Conservation (phyloP, 768 basidiomycete genomes). For the Suillus lakei region DNA sequence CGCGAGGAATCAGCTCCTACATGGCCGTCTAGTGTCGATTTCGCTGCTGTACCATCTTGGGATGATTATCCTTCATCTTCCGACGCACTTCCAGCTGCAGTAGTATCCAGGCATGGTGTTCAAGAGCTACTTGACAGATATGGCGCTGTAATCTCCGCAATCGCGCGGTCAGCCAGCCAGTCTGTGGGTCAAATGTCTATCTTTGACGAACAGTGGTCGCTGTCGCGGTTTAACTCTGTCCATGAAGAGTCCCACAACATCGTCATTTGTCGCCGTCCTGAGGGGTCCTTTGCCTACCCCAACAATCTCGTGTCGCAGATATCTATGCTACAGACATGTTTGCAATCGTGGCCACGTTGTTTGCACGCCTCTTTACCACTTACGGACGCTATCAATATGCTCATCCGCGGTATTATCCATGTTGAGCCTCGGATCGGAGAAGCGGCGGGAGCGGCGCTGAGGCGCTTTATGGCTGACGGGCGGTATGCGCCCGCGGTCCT, state of each 20-base stretch:
- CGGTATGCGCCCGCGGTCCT: slow-evolving; percentile 61
- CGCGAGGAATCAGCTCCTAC: slow-evolving; percentile 68
- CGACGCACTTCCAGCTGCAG: slow-evolving; percentile 57
- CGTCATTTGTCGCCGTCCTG: slow-evolving; percentile 69
- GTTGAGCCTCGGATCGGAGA: slow-evolving; percentile 77
- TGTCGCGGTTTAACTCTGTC: slow-evolving; percentile 48
- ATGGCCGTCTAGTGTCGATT: slow-evolving; percentile 83
- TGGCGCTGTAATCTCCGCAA: slow-evolving; percentile 56
- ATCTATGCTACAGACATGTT: slow-evolving; percentile 72
- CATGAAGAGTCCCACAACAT: slow-evolving; percentile 75
- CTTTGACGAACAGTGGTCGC: slow-evolving; percentile 84
- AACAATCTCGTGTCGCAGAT: slow-evolving; percentile 63
- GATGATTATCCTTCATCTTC: slow-evolving; percentile 77
- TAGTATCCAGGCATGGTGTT: slow-evolving; percentile 68
- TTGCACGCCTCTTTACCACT: slow-evolving; percentile 59
- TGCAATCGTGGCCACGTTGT: slow-evolving; percentile 86
- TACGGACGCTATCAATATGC: slow-evolving; percentile 72
- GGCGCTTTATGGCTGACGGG: slow-evolving; percentile 71
- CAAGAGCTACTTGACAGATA: slow-evolving; percentile 74
- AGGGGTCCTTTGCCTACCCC: slow-evolving; percentile 71
- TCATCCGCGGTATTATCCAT: slow-evolving; percentile 83
- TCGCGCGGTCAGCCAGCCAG: slow-evolving; percentile 65
- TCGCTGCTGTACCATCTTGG: slow-evolving; percentile 52
- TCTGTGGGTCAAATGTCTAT: slow-evolving; percentile 77
- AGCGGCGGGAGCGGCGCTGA: slow-evolving; percentile 69